phyloP scores from a whole-genome alignment of 192 early-diverging fungal species.

The Coemansia sp. region DNA sequence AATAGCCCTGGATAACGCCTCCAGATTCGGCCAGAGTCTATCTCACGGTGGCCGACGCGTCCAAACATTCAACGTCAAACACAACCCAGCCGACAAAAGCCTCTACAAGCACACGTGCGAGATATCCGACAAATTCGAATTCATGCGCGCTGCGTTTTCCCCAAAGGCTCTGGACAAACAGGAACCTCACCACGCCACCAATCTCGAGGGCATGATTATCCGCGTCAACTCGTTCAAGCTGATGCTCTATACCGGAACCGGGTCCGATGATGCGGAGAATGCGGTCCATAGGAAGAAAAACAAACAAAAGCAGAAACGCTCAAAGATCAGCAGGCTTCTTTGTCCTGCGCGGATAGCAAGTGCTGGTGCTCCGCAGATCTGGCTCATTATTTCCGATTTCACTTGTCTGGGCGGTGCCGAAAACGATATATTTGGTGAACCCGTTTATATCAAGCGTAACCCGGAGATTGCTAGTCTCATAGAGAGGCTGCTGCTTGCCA shows the following conservation, averaged over 20 bases:
- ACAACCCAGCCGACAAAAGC: background rate
- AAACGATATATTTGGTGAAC: constrained; percentile 34
- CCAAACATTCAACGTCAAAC: constrained; percentile 21
- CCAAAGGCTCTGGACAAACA: background rate
- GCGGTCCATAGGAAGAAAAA: background rate
- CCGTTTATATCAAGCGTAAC: constrained; percentile 13
- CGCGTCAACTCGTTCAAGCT: constrained; percentile 24
- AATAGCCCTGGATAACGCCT: background rate
- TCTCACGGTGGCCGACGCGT: constrained; percentile 19
- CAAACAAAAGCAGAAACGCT: background rate
- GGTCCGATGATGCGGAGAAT: background rate
- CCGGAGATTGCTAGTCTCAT: constrained; percentile 8
- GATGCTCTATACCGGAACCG: constrained; percentile 3
- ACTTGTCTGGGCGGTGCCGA: constrained; percentile 36
- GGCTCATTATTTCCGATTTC: constrained; percentile 41
- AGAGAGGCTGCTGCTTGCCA: background rate
- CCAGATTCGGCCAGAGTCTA: background rate
- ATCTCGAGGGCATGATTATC: constrained; percentile 10
- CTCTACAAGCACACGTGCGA: constrained; percentile 33
- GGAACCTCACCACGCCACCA: background rate
- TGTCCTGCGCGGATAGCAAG: constrained; percentile 20
- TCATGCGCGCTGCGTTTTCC: constrained; percentile 36
- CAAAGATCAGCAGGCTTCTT: background rate
- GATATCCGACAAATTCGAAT: constrained; percentile 42
- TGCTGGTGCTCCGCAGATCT: constrained; percentile 27